These are phyloP conservation scores for Chiua virens DNA, from an alignment of 768 basidiomycete species.

Conservation along the genomic window DNA sequence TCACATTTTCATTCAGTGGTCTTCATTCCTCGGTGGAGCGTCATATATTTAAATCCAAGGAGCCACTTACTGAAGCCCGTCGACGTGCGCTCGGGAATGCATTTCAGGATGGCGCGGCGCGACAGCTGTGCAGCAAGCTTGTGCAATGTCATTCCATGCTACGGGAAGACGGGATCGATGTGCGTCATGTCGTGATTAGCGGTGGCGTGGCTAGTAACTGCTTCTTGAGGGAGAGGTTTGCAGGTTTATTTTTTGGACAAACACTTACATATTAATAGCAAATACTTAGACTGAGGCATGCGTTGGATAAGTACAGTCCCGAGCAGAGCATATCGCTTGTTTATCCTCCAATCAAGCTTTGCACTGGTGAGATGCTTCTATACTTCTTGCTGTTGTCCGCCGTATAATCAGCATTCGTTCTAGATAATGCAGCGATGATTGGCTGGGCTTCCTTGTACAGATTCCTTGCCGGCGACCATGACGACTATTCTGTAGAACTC, in stretches of 20 bases:
- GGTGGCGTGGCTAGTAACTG: constrained; percentile 93
- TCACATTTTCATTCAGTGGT: constrained; percentile 79
- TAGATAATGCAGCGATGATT: constrained; percentile 98
- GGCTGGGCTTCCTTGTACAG: constrained; percentile 89
- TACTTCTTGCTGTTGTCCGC: neutral
- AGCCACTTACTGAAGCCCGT: constrained; percentile 22
- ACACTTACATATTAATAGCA: neutral
- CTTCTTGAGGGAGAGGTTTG: constrained; percentile 65
- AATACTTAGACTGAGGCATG: constrained; percentile 32
- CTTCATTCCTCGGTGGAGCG: constrained; percentile 72
- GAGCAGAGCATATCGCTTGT: constrained; percentile 44
- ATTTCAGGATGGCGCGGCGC: constrained; percentile 72
- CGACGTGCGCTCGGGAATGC: constrained; percentile 55
- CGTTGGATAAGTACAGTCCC: constrained; percentile 28
- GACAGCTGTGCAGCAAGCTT: constrained; percentile 77
- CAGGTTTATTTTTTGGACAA: neutral
- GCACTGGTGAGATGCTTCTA: constrained; percentile 60
- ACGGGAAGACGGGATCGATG: constrained; percentile 45
- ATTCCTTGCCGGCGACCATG: constrained; percentile 61
- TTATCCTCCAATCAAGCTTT: constrained; percentile 78
- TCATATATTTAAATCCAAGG: constrained; percentile 44
- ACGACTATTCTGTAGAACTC: constrained; percentile 60
- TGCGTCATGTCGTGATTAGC: constrained; percentile 73
- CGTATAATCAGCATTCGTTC: neutral
- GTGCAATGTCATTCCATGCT: constrained; percentile 33